Percentiles rank a stretch among this genome's conserved stretches.
Evolutionary conservation across 1,139 yeast genomes (phyloP).

Genomic region (Kluyveromyces sp.): DNA sequence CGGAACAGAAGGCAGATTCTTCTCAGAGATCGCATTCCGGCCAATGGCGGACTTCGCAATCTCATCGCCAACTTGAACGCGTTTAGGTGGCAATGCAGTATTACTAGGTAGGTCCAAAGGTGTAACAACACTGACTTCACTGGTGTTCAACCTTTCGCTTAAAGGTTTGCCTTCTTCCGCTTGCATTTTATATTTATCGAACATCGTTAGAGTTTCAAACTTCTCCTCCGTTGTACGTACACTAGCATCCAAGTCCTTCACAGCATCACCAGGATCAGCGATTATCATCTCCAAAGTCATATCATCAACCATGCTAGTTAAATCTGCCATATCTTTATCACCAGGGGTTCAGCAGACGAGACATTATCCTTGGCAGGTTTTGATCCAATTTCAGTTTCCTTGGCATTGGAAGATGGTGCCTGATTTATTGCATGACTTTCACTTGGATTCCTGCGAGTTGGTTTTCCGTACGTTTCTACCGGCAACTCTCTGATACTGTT

Average conservation of each 20-base stretch:
- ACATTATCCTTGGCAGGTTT: background rate
- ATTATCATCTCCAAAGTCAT: constrained; percentile 25
- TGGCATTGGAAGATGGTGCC: background rate
- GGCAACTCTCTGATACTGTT: constrained; percentile 4
- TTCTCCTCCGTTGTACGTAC: constrained; percentile 14
- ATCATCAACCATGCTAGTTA: constrained; percentile 22
- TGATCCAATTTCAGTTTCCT: background rate
- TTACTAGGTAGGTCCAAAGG: constrained; percentile 13
- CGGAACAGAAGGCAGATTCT: background rate
- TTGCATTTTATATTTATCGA: constrained; percentile 21
- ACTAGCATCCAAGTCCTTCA: constrained; percentile 8
- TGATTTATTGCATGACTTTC: constrained; percentile 10
- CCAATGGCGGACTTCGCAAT: no score
- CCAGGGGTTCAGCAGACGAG: background rate
- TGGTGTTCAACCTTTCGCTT: constrained; percentile 9
- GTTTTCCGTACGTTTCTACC: constrained; percentile 1
- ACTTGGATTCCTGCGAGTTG: constrained; percentile 1
- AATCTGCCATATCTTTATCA: background rate
- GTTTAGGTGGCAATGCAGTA: background rate
- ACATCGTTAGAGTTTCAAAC: constrained; percentile 23
- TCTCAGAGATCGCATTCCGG: background rate
- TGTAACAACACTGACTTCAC: constrained; percentile 17
- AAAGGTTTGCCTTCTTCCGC: constrained; percentile 7
- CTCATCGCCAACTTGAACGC: no score
- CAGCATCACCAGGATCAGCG: constrained; percentile 13